Evolutionary conservation across 306 rosid genomes (phyloP), one percentile per base, ranked within the genome.

Genomic region (Acmispon strigosus): DNA sequence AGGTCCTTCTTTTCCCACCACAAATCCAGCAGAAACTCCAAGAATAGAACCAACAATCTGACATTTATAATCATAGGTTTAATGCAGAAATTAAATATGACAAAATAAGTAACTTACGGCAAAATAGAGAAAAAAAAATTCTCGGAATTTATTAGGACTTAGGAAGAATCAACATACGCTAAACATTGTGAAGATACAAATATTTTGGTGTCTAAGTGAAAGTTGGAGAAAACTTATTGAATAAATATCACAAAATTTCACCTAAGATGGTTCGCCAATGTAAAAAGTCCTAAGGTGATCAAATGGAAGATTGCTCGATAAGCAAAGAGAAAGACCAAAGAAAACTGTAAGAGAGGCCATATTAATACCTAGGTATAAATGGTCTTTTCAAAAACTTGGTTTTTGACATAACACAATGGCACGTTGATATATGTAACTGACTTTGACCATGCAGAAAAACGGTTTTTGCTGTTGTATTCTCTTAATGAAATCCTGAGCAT

Each of bases 1-100:
- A 72, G 98, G 96, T 51, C 98, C 98, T 77, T 92, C 96, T 80
- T 90, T 88, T n/a, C 98, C 98, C 64, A 92, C 92, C 56, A 86
- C 87, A 73, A 92, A 86, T 72, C 96, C 98, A 56, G 92, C 98
- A 18, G 98, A 86, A 43, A 92, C 98, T 72, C 95, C 96, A 72
- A 92, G 79, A 60, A 92, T 75, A 24, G 98, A 88, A 61, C 98
- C 96, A 66, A 87, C 76, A 69, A 92, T 88, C 97, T 92, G 81
- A 79, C 72, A 72, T 42, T 73, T 74, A 75, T 48, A 79, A 57
- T 47, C 48, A 41, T 20, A 60, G 51, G 55, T 44, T 59, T 42
- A 42, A 69, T 20, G 17, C 20, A 44, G 37, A 36, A 68, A 13
- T 10, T 9, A 3, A 49, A 42, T 51, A 50, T 71, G 41, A 13